These are phyloP conservation scores for Sporisorium reilianum DNA, from an alignment of 1,284 basidiomycete genomes.

Conservation along the genomic window DNA sequence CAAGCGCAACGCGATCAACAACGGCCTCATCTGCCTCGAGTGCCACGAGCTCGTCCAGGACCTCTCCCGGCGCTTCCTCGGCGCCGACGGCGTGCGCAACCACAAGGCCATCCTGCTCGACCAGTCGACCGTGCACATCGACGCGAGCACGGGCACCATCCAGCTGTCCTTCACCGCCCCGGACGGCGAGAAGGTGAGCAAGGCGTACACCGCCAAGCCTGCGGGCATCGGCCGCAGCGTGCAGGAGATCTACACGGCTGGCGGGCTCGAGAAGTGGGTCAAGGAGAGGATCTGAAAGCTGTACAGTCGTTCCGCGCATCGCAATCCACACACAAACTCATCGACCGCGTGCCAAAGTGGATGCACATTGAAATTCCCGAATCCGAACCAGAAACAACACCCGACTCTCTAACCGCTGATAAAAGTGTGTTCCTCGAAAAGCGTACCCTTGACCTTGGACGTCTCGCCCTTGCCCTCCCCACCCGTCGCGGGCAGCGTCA, in stretches of 20 bases:
- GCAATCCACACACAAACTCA: not conserved
- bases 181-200: constrained; percentile 24
- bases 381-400: not conserved
- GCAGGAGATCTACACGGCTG: constrained; percentile 68
- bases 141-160: constrained; percentile 51
- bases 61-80: constrained; percentile 78
- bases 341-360: not conserved
- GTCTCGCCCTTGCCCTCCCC: constrained; percentile 25
- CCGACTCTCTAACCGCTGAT: constrained; percentile 71
- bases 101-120: constrained; percentile 60
- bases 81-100: constrained; percentile 77
- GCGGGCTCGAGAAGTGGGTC: constrained; percentile 67
- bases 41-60: constrained; percentile 88
- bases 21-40: constrained; percentile 94
- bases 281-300: constrained; percentile 50
- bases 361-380: not conserved
- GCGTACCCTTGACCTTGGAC: constrained; percentile 75
- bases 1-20: constrained; percentile 99
- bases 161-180: constrained; percentile 16
- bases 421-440: constrained; percentile 92
- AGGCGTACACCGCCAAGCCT: constrained; percentile 57
- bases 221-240: constrained; percentile 66
- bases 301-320: not conserved
- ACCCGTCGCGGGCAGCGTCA: constrained; percentile 80
- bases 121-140: constrained; percentile 40